Percentiles rank a stretch among this genome's conserved stretches.
phyloP scores from a whole-genome alignment of 2,329 filamentous ascomycete genomes.

The Alternaria brassicae region DNA sequence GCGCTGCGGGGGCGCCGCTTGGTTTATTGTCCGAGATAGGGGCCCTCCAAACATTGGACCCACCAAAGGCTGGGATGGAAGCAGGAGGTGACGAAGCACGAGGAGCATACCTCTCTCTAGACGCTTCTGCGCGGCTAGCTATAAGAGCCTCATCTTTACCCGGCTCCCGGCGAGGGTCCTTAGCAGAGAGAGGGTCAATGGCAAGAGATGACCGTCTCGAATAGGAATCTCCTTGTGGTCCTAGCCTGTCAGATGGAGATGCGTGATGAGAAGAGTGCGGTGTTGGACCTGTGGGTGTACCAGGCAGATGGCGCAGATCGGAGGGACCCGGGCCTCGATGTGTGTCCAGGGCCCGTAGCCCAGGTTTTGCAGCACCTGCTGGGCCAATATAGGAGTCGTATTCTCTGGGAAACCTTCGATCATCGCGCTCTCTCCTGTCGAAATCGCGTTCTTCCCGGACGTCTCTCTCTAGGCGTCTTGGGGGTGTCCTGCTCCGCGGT shows the following conservation, averaged over 20 bases:
- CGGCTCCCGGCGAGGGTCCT: constrained; percentile 49
- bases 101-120: constrained; percentile 55
- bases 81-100: constrained; percentile 61
- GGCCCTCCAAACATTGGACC: constrained; percentile 54
- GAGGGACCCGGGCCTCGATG: constrained; percentile 37
- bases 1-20: constrained; percentile 27
- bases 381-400: constrained; percentile 53
- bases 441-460: constrained; percentile 50
- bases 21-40: constrained; percentile 47
- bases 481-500: constrained; percentile 70
- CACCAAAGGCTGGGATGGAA: constrained; percentile 64
- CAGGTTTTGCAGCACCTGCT: constrained; percentile 40
- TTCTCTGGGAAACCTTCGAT: constrained; percentile 55
- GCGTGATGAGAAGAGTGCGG: constrained; percentile 45
- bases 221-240: constrained; percentile 42
- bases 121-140: constrained; percentile 55
- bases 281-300: constrained; percentile 44
- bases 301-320: constrained; percentile 43
- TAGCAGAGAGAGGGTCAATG: constrained; percentile 41
- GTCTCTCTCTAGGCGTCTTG: constrained; percentile 60
- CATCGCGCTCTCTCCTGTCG: constrained; percentile 50
- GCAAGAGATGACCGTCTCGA: constrained; percentile 48
- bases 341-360: constrained; percentile 39
- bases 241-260: constrained; percentile 43
- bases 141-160: constrained; percentile 55